Evolutionary conservation across 805 yeast species (phyloP).

Genomic region (Suhomyces prunicola): DNA sequence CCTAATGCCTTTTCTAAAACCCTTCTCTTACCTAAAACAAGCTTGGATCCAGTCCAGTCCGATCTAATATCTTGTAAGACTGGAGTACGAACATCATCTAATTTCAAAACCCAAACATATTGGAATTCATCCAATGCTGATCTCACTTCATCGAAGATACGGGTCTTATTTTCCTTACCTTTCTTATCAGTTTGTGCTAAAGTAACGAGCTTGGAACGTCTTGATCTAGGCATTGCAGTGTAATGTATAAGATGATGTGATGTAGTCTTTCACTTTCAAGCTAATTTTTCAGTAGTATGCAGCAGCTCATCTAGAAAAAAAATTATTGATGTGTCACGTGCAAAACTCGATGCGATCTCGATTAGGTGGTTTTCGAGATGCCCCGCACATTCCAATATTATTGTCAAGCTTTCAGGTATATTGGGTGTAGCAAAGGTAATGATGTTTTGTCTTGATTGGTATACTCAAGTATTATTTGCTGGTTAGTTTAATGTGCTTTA

Average conservation of each 20-base stretch:
- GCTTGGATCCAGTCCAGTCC: constrained; percentile 89
- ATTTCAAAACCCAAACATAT: constrained; percentile 79
- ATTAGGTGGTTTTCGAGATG: neutral
- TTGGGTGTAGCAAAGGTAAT: neutral
- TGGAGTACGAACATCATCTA: constrained; percentile 93
- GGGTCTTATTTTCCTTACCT: constrained; percentile 87
- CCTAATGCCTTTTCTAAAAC: constrained; percentile 94
- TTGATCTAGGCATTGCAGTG: constrained; percentile 85
- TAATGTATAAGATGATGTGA: neutral
- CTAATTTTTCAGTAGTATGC: constrained; percentile 2
- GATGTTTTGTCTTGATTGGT: neutral
- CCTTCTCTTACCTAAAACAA: constrained; percentile 87
- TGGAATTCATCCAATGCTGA: constrained; percentile 71
- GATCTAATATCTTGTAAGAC: constrained; percentile 89
- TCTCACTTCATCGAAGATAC: constrained; percentile 89
- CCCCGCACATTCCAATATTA: neutral
- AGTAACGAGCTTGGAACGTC: constrained; percentile 93
- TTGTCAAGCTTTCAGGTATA: neutral
- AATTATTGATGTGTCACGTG: constrained; percentile 9
- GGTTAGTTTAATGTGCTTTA: neutral
- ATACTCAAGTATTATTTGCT: neutral
- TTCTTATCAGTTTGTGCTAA: constrained; percentile 95
- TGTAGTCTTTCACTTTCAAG: neutral
- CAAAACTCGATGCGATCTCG: neutral
- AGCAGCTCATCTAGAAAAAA: constrained; percentile 25